Evolutionary conservation across 106 monocot species (phyloP).

Genomic region (Dioscorea dumetorum): DNA sequence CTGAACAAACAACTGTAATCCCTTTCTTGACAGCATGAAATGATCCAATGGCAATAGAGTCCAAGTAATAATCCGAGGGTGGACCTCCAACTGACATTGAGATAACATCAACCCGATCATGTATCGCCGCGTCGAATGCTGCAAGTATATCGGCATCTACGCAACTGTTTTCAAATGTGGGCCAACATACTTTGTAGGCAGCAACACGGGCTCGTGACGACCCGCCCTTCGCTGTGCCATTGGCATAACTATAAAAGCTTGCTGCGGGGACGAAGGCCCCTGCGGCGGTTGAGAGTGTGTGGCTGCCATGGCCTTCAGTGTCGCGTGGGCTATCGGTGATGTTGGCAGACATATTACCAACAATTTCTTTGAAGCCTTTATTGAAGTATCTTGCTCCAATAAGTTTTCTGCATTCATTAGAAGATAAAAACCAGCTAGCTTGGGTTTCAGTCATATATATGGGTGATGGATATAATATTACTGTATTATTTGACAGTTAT

Average conservation of each 20-base stretch:
- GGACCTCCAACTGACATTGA: conserved; percentile 33
- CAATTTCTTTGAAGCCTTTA: conserved; percentile 15
- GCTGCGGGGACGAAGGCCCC: conserved; percentile 41
- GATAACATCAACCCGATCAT: conserved; percentile 59
- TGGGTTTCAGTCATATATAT: too few relatives aligned
- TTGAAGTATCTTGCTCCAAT: conserved; percentile 61
- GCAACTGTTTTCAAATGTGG: conserved; percentile 6
- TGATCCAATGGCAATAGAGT: conserved; percentile 39
- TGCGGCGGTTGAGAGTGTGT: conserved; percentile 68
- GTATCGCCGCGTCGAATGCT: conserved; percentile 38
- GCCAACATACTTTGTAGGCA: conserved; percentile 56
- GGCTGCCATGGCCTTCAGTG: conserved; percentile 58
- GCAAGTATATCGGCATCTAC: conserved; percentile 48
- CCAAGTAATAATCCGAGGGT: conserved; percentile 14
- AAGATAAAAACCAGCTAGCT: background rate
- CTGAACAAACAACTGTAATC: conserved; percentile 32
- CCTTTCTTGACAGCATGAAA: conserved; percentile 52
- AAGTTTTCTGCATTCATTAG: conserved; percentile 27
- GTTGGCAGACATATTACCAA: background rate
- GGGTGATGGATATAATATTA: too few relatives aligned
- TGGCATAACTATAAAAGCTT: conserved; percentile 37
- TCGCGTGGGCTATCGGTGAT: conserved; percentile 19
- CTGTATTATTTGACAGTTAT: too few relatives aligned
- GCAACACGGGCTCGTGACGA: conserved; percentile 48
- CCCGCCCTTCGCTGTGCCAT: conserved; percentile 58